Conservation (phyloP, 768 basidiomycete genomes). For the Lactifluus pinguis region DNA sequence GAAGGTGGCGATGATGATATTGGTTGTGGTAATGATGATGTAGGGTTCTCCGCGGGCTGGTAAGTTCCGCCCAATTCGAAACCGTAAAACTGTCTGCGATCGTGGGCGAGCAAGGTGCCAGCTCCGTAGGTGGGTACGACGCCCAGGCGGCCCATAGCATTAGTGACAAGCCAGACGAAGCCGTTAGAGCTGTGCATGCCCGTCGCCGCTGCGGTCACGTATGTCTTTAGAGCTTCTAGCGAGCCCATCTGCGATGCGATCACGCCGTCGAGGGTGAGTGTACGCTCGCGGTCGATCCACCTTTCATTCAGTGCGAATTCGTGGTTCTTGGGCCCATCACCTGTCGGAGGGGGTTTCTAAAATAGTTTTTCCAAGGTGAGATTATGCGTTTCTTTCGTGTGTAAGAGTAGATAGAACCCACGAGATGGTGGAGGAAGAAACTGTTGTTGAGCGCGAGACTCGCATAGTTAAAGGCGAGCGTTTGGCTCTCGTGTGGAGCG, state of each 20-base stretch:
- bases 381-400: no score
- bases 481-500: slow-evolving; percentile 45
- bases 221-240: slow-evolving; percentile 59
- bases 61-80: slow-evolving; percentile 6
- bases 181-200: slow-evolving; percentile 71
- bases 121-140: slow-evolving; percentile 83
- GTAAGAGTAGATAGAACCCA: slow-evolving; percentile 33
- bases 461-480: slow-evolving; percentile 83
- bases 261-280: slow-evolving; percentile 27
- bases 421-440: slow-evolving; percentile 85
- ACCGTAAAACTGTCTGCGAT: slow-evolving; percentile 15
- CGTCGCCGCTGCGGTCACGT: slow-evolving; percentile 60
- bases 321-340: slow-evolving; percentile 21
- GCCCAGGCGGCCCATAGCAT: slow-evolving; percentile 50
- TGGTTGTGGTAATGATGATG: background rate
- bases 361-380: no score
- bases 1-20: background rate
- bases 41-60: background rate
- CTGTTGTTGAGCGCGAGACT: slow-evolving; percentile 89
- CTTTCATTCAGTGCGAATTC: slow-evolving; percentile 29
- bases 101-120: slow-evolving; percentile 69
- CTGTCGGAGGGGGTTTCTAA: slow-evolving; percentile 29
- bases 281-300: slow-evolving; percentile 17
- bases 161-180: slow-evolving; percentile 83
- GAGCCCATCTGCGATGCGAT: slow-evolving; percentile 51